Conservation (phyloP, 23 red algal genomes). For the Gracilaria vermiculophylla region DNA sequence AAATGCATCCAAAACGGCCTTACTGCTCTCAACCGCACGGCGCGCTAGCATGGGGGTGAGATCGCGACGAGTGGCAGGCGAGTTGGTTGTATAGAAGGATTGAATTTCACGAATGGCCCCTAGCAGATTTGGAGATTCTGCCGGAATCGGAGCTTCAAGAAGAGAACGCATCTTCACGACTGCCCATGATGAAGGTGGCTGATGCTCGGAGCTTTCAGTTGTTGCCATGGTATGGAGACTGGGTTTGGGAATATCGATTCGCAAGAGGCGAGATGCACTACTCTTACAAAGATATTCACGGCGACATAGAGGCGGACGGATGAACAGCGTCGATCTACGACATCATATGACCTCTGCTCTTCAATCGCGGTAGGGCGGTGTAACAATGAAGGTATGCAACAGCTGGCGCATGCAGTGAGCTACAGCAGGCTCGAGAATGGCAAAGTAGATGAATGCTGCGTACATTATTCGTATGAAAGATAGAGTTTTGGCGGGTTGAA, state of each 20-base stretch:
- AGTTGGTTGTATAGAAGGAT: conserved; percentile 36
- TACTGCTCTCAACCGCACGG: conserved; percentile 23
- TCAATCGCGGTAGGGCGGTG: no score
- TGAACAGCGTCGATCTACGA: background rate
- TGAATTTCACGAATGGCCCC: conserved; percentile 35
- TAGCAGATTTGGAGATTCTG: conserved; percentile 37
- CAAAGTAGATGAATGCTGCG: no score
- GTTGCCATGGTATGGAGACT: background rate
- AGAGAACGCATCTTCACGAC: conserved; percentile 61
- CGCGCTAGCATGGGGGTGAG: conserved; percentile 25
- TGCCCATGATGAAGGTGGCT: conserved; percentile 37
- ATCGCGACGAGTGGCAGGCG: conserved; percentile 30
- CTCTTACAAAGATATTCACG: background rate
- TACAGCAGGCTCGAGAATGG: no score
- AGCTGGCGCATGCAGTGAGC: no score
- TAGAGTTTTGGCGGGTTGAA: background rate
- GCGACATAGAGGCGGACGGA: background rate
- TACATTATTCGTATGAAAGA: background rate
- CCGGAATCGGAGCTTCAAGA: conserved; percentile 48
- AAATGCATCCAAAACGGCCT: conserved; percentile 59
- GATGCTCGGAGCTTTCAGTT: background rate
- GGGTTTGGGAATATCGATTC: background rate
- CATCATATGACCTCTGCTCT: no score
- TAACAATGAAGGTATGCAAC: no score
- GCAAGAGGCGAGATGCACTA: background rate